These are phyloP conservation scores for Lactarius hengduanensis DNA, from an alignment of 768 basidiomycete genomes.

Conservation along the genomic window DNA sequence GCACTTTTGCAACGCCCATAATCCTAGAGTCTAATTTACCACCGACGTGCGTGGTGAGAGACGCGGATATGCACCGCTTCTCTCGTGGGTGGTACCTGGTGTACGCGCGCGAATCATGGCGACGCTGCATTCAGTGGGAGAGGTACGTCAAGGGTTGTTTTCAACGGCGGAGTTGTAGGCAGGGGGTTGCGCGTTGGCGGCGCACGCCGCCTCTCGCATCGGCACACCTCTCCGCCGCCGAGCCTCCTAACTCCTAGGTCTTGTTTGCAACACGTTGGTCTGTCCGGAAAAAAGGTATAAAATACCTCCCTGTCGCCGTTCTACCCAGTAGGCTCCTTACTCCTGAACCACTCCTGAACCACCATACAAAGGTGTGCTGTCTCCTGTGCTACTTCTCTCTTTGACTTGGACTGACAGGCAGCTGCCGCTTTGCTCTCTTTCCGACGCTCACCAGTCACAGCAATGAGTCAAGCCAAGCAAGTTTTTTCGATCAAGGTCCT, in stretches of 20 bases:
- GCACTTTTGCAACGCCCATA: no score
- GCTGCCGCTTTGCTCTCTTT: not conserved
- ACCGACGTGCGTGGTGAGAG: no score
- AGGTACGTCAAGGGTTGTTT: not conserved
- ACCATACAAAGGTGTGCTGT: not conserved
- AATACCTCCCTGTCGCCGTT: not conserved
- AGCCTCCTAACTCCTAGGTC: not conserved
- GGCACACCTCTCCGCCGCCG: no score
- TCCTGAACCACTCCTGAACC: not conserved
- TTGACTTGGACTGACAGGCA: no score
- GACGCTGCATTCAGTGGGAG: not conserved
- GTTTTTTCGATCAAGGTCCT: conserved; percentile 30
- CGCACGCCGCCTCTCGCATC: not conserved
- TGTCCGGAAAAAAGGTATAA: not conserved
- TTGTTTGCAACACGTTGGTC: not conserved
- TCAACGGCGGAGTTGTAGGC: not conserved
- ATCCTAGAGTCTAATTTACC: no score
- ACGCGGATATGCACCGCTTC: no score
- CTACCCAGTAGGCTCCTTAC: not conserved
- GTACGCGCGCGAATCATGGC: not conserved
- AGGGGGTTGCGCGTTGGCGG: not conserved
- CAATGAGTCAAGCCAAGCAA: not conserved
- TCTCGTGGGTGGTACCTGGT: no score
- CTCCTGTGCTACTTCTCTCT: no score
- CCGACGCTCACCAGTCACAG: not conserved